Evolutionary conservation across 257 asterid species (phyloP), one percentile per base, ranked within the genome.

Genomic region (Solanum etuberosum): DNA sequence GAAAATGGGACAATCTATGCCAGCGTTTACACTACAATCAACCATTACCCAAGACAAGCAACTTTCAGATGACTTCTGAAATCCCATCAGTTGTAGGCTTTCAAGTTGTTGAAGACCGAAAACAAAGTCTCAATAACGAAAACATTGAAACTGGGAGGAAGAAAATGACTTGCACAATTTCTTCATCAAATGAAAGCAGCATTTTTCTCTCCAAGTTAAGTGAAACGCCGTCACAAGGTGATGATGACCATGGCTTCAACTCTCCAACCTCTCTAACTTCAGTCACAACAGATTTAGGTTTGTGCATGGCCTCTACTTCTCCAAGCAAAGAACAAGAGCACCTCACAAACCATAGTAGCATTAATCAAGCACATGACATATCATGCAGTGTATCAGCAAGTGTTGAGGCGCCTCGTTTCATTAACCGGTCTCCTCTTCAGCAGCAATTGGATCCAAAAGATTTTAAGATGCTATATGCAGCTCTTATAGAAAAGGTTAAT

Each of bases 241-340:
- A 78, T 74, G 89, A 87, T 32, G 91, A 73, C 57, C 29, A 76
- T 23, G 91, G 87, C 25, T 90, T 37, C 27, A 71, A 89, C 40
- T 94, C 97, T 85, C 94, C 95, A 32, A 70, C 94, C 88, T 92
- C 98, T 15, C 90, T 89, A 25, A 93, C 94, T 86, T 95, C 99
- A 27, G 91, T 91, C 81, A 91, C 92, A n/a, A 89, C 93, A 43
- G 97, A 94, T 88, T 65, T 93, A 68, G 95, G 95, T 72, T 87
- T 92, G 90, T 93, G 91, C 37, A 73, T 90, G 59, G 37, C 72
- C 89, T 88, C 92, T 73, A 89, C 88, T 83, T 85, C 87, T 78
- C 63, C 89, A 3, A 85, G 88, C 88, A 88, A 78, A 83, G 92
- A 90, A 87, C 86, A 71, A 35, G 91, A 85, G 87, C 88, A 90